Evolutionary conservation across 306 rosid species (phyloP).

Genomic region (Cucurbita maxima): DNA sequence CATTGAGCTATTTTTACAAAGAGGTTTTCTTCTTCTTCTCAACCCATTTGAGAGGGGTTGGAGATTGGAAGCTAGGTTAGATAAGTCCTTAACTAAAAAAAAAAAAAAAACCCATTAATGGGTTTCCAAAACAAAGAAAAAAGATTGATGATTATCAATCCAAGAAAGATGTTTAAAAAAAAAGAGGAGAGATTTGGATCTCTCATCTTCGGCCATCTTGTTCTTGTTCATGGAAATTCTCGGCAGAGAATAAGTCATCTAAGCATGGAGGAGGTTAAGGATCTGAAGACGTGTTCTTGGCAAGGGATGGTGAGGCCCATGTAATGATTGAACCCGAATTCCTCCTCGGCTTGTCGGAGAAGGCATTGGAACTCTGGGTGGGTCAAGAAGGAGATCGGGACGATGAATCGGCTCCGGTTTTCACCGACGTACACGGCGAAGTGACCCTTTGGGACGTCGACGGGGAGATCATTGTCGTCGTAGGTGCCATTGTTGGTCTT

Average conservation of each 20-base stretch:
- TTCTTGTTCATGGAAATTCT: neutral
- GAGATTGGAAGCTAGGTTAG: neutral
- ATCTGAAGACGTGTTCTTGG: constrained; percentile 68
- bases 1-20: constrained; percentile 2
- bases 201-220: neutral
- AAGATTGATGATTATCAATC: constrained; percentile 7
- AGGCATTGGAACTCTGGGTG: constrained; percentile 73
- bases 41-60: neutral
- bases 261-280: constrained; percentile 52
- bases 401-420: constrained; percentile 64
- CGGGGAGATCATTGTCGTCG: constrained; percentile 44
- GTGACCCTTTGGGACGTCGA: constrained; percentile 85
- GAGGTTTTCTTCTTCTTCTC: neutral
- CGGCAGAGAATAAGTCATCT: neutral
- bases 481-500: constrained; percentile 1
- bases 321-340: constrained; percentile 79
- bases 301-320: constrained; percentile 95
- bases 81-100: neutral
- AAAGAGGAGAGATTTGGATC: constrained; percentile 21
- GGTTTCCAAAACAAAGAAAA: neutral
- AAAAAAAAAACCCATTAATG: neutral
- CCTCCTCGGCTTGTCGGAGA: constrained; percentile 84
- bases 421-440: constrained; percentile 83
- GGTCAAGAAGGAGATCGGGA: constrained; percentile 68
- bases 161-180: constrained; percentile 32